Base-by-base conservation (phyloP, 176 grass and related monocot genomes). In the Triticum turgidum region DNA sequence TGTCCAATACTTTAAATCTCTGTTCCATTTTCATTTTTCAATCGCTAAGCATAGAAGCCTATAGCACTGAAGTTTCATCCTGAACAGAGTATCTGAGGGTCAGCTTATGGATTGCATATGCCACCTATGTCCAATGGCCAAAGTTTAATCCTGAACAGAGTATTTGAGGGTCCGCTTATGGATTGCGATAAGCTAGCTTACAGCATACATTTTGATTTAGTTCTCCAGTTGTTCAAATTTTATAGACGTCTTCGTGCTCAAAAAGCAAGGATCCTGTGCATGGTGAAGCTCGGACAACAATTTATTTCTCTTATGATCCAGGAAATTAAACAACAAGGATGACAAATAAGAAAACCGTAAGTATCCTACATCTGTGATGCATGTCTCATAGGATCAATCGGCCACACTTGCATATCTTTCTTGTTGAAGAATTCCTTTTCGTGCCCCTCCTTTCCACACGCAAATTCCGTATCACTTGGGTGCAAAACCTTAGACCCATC, bases 1-100 rank as follows among this genome's bases (percentile, higher is more conserved):
- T 95, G 76, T 98, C 96, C 86, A 98, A 69, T 84, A 98, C 96
- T 92, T 92, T 49, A 49, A 49, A 49, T 49, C 45, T 54, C 51
- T 18, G 51, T 54, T 52, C 49, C 49, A 17, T 52, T 52, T 6
- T 54, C 51, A 54, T 54, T 54, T 54, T 54, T 18, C 15, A 54
- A 18, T 54, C 51, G 15, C 51, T 18, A 54, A 54, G 54, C 42
- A 11, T 58, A 58, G 15, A 58, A 20, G 54, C 6, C 54, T 58
- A 58, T 58, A 58, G 6, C 18, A 20, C 6, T 58, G 7, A 58
- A 20, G 54, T 58, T 58, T 65, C 6, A 27, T 29, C 62, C 62
- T 29, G 62, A 64, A 27, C 24, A 64, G 62, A 64, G 62, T 64
- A 64, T 64, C 22, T 13, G 62, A 29, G 62, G 62, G 24, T 64